Base-by-base conservation (phyloP, 176 grass and related monocot species). In the Saccharum spontaneum region DNA sequence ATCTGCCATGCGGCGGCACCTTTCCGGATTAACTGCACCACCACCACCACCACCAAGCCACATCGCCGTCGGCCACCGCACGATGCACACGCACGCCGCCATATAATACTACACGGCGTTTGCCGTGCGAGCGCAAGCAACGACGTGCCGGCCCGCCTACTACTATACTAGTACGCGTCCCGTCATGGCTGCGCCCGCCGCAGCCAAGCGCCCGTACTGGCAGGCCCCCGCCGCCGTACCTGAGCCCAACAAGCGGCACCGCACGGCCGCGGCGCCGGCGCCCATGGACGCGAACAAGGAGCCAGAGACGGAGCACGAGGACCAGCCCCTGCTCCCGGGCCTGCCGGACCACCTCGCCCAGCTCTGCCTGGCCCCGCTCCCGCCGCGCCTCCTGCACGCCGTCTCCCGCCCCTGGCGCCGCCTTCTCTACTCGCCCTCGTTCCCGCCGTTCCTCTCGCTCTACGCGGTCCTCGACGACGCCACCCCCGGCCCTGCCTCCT, bases 311-410 rank as follows among this genome's bases (percentile, higher is more conserved):
- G 12, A 30, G 1, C 62, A 4, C 0, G 0, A 49, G 8, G 22
- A 61, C 3, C 82, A 90, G 69, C 68, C 77, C 5, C 45, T 98
- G 44, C 46, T 98, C 3, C 91, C 96, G 1, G 96, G 96, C 2
- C 65, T 98, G 67, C 96, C 96, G 5, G 93, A 98, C 46, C 91
- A 98, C 83, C 87, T 98, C 1, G 93, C 93, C 1, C 87, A 88
- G 78, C 89, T 90, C 48, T 98, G 96, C 59, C 89, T 98, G 4
- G 39, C 83, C 1, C 60, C 43, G 60, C 78, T 98, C 20, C 89
- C 84, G 5, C 91, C 93, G 2, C 33, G 69, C 0, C 70, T 98
- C 14, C 48, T 98, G 36, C 89, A 87, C 73, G 82, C 89, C 15
- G 93, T 95, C 2, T 95, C 93, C 83, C 87, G 86, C 3, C 45